Evolutionary conservation across 1,284 basidiomycete species (phyloP).

Genomic region (Cutaneotrichosporon dermatis): DNA sequence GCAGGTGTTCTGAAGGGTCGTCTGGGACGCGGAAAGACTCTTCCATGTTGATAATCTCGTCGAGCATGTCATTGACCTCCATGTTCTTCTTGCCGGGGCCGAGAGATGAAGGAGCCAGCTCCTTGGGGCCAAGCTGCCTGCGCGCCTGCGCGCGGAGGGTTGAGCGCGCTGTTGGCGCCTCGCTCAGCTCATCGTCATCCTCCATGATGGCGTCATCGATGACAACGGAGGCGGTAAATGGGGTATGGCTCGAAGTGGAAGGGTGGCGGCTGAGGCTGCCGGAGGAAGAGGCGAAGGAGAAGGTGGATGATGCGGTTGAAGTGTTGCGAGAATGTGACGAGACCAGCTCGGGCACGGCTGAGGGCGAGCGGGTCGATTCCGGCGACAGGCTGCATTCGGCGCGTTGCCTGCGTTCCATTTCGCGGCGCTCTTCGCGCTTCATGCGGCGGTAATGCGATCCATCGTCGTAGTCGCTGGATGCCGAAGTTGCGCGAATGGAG

Average conservation of each 20-base stretch:
- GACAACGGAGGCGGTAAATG: slow-evolving; percentile 25
- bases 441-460: slow-evolving; percentile 44
- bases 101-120: slow-evolving; percentile 20
- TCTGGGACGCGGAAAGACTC: slow-evolving; percentile 40
- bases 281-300: slow-evolving; percentile 27
- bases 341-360: slow-evolving; percentile 35
- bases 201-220: slow-evolving; percentile 41
- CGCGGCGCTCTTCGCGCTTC: slow-evolving; percentile 38
- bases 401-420: slow-evolving; percentile 30
- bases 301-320: slow-evolving; percentile 30
- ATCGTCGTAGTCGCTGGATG: slow-evolving; percentile 9
- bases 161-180: slow-evolving; percentile 1
- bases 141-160: slow-evolving; percentile 14
- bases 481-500: not conserved
- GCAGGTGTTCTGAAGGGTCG: slow-evolving; percentile 12
- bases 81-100: slow-evolving; percentile 25
- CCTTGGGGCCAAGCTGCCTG: not conserved
- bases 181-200: slow-evolving; percentile 33
- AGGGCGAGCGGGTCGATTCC: slow-evolving; percentile 21
- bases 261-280: slow-evolving; percentile 30
- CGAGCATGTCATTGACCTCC: slow-evolving; percentile 45
- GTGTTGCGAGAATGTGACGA: slow-evolving; percentile 33
- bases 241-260: slow-evolving; percentile 29
- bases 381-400: slow-evolving; percentile 24
- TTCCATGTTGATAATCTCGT: slow-evolving; percentile 50